Conservation (phyloP, 1,284 basidiomycete genomes). For the Tilletia indica region DNA sequence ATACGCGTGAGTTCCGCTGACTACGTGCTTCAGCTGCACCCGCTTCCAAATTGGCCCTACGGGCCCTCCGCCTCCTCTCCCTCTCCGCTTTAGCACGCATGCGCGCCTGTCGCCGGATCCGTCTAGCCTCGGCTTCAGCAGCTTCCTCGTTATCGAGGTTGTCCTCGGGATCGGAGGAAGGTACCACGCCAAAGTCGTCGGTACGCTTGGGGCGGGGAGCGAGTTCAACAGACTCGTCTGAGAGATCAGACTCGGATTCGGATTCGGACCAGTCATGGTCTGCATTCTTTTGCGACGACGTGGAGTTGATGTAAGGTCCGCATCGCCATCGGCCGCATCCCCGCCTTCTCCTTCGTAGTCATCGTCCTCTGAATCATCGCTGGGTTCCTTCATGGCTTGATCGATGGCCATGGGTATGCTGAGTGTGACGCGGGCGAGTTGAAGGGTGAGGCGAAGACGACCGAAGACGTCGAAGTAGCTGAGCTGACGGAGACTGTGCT, state of each 20-base stretch:
- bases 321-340: neutral
- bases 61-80: constrained; percentile 5
- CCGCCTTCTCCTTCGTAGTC: constrained; percentile 18
- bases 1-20: constrained; percentile 9
- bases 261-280: neutral
- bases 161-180: constrained; percentile 12
- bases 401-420: constrained; percentile 75
- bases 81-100: constrained; percentile 1
- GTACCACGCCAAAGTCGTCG: constrained; percentile 7
- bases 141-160: neutral
- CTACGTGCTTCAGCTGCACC: neutral
- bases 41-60: constrained; percentile 9
- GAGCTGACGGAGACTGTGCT: constrained; percentile 71
- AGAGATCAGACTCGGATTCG: constrained; percentile 1
- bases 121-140: constrained; percentile 1
- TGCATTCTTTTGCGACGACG: neutral
- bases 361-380: constrained; percentile 25
- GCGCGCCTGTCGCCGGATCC: constrained; percentile 10
- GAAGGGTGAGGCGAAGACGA: constrained; percentile 72
- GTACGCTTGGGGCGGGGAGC: neutral
- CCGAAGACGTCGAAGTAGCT: constrained; percentile 74
- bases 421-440: constrained; percentile 75
- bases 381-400: constrained; percentile 61
- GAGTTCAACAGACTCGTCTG: neutral
- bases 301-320: neutral